Evolutionary conservation across 306 rosid species (phyloP).

Genomic region (Cucurbita argyrosperma): DNA sequence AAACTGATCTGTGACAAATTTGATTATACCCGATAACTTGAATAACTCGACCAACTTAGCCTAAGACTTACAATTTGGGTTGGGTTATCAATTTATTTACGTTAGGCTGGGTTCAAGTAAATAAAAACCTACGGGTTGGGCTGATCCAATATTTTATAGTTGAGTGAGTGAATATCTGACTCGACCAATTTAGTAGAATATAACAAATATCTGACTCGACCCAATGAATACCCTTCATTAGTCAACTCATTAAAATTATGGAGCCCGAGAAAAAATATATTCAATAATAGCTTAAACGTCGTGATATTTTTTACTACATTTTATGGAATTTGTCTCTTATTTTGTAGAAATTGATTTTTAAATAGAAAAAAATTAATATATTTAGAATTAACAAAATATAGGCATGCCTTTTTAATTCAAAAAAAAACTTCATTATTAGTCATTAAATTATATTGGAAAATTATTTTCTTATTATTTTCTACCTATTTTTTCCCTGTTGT

Average conservation of each 20-base stretch:
- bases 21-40: neutral
- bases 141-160: too few relatives aligned
- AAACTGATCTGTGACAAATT: neutral
- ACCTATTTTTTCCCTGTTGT: neutral
- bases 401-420: neutral
- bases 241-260: too few relatives aligned
- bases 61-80: too few relatives aligned
- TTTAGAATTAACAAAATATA: neutral
- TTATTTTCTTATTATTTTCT: neutral
- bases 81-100: too few relatives aligned
- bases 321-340: neutral
- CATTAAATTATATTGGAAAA: neutral
- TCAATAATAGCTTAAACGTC: neutral
- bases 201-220: too few relatives aligned
- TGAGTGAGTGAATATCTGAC: too few relatives aligned
- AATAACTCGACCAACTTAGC: too few relatives aligned
- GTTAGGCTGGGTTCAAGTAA: too few relatives aligned
- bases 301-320: neutral
- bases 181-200: too few relatives aligned
- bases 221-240: too few relatives aligned
- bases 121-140: too few relatives aligned
- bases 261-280: neutral
- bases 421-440: neutral
- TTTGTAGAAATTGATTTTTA: neutral
- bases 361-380: neutral